Base-by-base conservation (phyloP, 108 stramenopile species). In the Fistulifera pelliculosa region DNA sequence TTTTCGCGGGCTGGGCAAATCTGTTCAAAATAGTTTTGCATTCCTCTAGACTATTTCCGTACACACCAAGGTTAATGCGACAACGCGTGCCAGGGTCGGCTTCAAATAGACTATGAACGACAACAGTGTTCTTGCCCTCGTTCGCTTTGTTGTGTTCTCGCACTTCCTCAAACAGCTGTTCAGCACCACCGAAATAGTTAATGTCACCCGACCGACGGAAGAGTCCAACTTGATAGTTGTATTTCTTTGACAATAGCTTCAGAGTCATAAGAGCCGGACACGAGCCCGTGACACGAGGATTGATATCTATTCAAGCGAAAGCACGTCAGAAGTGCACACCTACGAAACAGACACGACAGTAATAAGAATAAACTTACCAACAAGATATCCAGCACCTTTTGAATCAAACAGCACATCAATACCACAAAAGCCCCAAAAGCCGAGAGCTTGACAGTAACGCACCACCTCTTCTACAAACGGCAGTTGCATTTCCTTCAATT, bases 371-470 rank as follows among this genome's bases (percentile, higher is more conserved):
- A 8, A 35, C 31, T 3, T 35, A 35, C 31, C 31, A 35, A 35
- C 31, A 27, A 70, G n/a, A 27, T 70, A 64, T 39, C 69, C 69
- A 38, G 10, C 1, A 13, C 62, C 69, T 13, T 15, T 35, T 15
- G 63, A 58, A 49, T 70, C 69, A 54, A 70, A 70, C 31, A 70
- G 39, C 1, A 70, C 62, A 28, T 70, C 69, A 25, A 70, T 47
- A 24, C 69, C 69, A 28, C 63, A 64, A 59, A 70, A 70, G 21
- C 69, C 69, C 69, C 69, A 70, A 27, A 70, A 70, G 2, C 62
- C 62, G 14, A 64, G 49, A 17, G 38, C 19, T 22, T 52, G 31
- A 39, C 62, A 70, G 49, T 70, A 70, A 39, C 57, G 50, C 2
- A 55, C 69, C 5, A 70, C 69, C 40, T 70, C 69, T 47, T 64